These are phyloP conservation scores for Aschersonia sp. DNA, from an alignment of 2,329 filamentous ascomycete species.

Conservation along the genomic window DNA sequence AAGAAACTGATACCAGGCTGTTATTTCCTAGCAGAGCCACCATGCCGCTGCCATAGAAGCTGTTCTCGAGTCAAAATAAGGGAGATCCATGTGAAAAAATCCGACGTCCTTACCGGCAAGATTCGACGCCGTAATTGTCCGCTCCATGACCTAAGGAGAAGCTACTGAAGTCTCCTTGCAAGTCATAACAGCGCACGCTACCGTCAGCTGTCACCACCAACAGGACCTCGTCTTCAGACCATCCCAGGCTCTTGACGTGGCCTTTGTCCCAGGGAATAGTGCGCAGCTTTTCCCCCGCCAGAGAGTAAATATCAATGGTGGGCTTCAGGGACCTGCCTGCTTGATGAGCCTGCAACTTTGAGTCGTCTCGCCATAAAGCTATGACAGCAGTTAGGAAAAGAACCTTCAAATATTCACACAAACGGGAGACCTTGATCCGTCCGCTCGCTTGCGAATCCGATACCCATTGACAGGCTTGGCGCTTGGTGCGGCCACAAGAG, in stretches of 20 bases:
- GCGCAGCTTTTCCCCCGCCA: conserved; percentile 74
- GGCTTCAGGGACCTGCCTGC: conserved; percentile 59
- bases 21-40: conserved; percentile 87
- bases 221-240: conserved; percentile 91
- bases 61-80: conserved; percentile 6
- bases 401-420: background rate
- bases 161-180: conserved; percentile 91
- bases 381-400: conserved; percentile 3
- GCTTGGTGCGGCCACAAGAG: no score
- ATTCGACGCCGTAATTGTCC: conserved; percentile 73
- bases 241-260: conserved; percentile 74
- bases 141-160: conserved; percentile 84
- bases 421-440: no score
- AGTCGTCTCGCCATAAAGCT: conserved; percentile 84
- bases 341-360: conserved; percentile 67
- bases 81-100: background rate
- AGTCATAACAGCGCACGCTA: conserved; percentile 75
- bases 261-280: conserved; percentile 87
- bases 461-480: no score
- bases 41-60: conserved; percentile 83
- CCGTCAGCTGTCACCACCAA: conserved; percentile 82
- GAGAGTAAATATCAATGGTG: conserved; percentile 88
- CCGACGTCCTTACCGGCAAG: conserved; percentile 46
- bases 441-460: no score
- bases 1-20: conserved; percentile 68